Evolutionary conservation across 2,329 filamentous ascomycete species (phyloP).

Genomic region (Cytospora leucostoma): DNA sequence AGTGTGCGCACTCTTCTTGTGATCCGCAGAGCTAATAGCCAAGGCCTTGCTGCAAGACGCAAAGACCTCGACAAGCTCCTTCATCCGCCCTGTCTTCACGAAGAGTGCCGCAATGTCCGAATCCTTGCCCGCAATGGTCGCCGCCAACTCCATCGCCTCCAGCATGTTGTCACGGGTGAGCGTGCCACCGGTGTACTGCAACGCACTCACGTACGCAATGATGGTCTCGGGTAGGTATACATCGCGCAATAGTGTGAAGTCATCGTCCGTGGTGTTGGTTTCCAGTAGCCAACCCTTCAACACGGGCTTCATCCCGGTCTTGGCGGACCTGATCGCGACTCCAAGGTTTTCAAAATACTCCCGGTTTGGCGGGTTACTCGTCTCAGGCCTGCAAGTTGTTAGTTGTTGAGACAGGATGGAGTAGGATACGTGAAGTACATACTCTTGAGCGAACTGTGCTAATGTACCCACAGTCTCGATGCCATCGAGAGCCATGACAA

Average conservation of each 20-base stretch:
- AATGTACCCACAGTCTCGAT: slow-evolving; percentile 67
- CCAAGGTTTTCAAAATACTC: slow-evolving; percentile 58
- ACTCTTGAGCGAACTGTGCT: slow-evolving; percentile 55
- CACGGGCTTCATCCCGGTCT: slow-evolving; percentile 60
- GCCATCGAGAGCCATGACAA: slow-evolving; percentile 65
- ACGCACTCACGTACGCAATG: slow-evolving; percentile 77
- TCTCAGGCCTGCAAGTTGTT: slow-evolving; percentile 36
- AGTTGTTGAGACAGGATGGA: slow-evolving; percentile 28
- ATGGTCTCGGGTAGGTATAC: slow-evolving; percentile 84
- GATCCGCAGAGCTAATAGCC: slow-evolving; percentile 54
- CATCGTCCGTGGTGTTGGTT: slow-evolving; percentile 55
- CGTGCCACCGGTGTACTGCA: slow-evolving; percentile 76
- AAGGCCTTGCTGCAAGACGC: slow-evolving; percentile 76
- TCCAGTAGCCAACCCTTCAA: slow-evolving; percentile 64
- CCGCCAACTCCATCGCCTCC: slow-evolving; percentile 84
- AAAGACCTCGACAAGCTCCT: slow-evolving; percentile 74
- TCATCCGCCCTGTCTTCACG: slow-evolving; percentile 65
- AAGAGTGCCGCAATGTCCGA: slow-evolving; percentile 68
- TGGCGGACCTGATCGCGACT: slow-evolving; percentile 54
- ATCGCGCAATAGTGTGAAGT: slow-evolving; percentile 67
- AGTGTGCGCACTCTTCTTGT: slow-evolving; percentile 50
- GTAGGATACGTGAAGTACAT: slow-evolving; percentile 34
- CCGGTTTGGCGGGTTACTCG: slow-evolving; percentile 41
- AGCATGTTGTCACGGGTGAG: slow-evolving; percentile 76
- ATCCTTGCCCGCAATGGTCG: slow-evolving; percentile 69